Conservation (phyloP, 2,329 filamentous ascomycete genomes). For the Stagonosporopsis cucurbitacearum region DNA sequence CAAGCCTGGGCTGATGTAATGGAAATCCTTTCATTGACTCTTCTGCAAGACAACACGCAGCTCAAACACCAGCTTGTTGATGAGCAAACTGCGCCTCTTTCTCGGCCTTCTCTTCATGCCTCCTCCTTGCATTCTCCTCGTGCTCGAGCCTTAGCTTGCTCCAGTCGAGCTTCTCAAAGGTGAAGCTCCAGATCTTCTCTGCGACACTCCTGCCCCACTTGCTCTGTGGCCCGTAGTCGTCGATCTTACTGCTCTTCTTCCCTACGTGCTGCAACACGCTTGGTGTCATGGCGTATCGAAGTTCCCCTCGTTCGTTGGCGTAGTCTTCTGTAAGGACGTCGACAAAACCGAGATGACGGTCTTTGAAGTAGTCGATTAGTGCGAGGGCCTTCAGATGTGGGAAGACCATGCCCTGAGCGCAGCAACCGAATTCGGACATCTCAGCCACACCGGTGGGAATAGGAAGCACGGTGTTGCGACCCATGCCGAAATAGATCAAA, state of each 20-base stretch:
- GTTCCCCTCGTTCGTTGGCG: slow-evolving; percentile 47
- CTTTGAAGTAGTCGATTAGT: slow-evolving; percentile 42
- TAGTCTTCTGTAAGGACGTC: slow-evolving; percentile 53
- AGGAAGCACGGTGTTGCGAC: slow-evolving; percentile 49
- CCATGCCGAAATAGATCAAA: slow-evolving; percentile 51
- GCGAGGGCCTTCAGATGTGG: slow-evolving; percentile 42
- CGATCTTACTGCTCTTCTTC: slow-evolving; percentile 48
- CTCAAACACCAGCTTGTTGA: slow-evolving; percentile 13
- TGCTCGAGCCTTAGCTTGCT: slow-evolving; percentile 40
- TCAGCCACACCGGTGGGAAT: slow-evolving; percentile 46
- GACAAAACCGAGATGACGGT: slow-evolving; percentile 45
- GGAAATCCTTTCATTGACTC: background rate
- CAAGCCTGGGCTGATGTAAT: background rate
- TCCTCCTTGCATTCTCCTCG: slow-evolving; percentile 17
- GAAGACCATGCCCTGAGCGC: slow-evolving; percentile 55
- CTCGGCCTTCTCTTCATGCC: slow-evolving; percentile 8
- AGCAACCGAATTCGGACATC: slow-evolving; percentile 54
- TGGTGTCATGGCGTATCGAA: slow-evolving; percentile 53
- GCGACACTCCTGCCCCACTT: slow-evolving; percentile 40
- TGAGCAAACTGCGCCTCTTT: slow-evolving; percentile 9
- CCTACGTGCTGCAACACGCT: slow-evolving; percentile 56
- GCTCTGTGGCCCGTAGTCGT: slow-evolving; percentile 33
- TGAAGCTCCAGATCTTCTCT: slow-evolving; percentile 51
- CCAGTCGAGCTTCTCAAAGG: slow-evolving; percentile 45
- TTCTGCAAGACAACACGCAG: background rate